phyloP scores from a whole-genome alignment of 257 asterid genomes.

The Ocimum tenuiflorum region DNA sequence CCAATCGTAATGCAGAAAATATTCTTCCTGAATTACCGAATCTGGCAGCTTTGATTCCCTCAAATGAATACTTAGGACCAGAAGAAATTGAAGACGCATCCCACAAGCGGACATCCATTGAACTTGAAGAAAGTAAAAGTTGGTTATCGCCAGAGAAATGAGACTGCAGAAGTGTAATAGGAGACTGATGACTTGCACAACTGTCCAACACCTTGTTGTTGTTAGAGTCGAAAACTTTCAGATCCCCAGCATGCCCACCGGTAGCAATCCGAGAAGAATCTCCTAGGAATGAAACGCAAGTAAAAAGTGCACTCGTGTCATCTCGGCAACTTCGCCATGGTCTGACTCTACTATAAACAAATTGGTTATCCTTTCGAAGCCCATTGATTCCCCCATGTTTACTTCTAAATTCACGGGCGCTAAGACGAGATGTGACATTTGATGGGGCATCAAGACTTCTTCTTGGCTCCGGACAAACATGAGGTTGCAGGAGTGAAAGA shows the following conservation, averaged over 20 bases:
- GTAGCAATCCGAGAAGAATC: conserved; percentile 76
- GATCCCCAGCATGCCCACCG: conserved; percentile 88
- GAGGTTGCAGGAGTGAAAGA: conserved; percentile 92
- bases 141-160: conserved; percentile 56
- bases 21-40: conserved; percentile 68
- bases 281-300: conserved; percentile 78
- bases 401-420: conserved; percentile 77
- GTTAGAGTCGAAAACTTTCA: conserved; percentile 76
- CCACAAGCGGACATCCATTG: conserved; percentile 83
- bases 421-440: conserved; percentile 81
- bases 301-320: conserved; percentile 55
- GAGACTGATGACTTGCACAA: conserved; percentile 72
- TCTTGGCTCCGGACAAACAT: conserved; percentile 89
- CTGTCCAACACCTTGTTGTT: conserved; percentile 65
- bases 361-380: conserved; percentile 87
- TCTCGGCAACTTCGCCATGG: conserved; percentile 98
- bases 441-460: conserved; percentile 92
- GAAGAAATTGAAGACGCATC: conserved; percentile 63
- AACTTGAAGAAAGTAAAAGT: conserved; percentile 75
- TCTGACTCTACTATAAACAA: conserved; percentile 85
- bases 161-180: conserved; percentile 71
- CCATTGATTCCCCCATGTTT: conserved; percentile 76
- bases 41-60: conserved; percentile 77
- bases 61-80: conserved; percentile 88
- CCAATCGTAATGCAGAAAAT: conserved; percentile 72